Evolutionary conservation across 768 basidiomycete genomes (phyloP).

Genomic region (Termitomyces sp.): DNA sequence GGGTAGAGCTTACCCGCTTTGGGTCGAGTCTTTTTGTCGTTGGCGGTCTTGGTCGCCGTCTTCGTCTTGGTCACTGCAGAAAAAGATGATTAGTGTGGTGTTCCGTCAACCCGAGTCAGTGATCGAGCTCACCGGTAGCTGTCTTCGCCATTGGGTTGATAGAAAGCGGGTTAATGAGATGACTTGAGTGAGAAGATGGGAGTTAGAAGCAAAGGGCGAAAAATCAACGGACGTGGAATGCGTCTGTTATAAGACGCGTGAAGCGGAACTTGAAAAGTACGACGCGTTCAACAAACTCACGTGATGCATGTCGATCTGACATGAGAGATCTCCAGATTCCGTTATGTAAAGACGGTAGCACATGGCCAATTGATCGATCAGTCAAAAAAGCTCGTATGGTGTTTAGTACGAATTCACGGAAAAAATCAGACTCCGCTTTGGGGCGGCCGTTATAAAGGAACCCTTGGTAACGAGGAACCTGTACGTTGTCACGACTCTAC

Average conservation of each 20-base stretch:
- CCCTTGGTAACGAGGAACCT: not conserved
- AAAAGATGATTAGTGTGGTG: conserved; percentile 1
- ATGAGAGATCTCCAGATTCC: not conserved
- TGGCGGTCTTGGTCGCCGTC: conserved; percentile 52
- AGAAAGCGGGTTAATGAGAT: conserved; percentile 11
- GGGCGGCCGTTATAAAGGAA: conserved; percentile 9
- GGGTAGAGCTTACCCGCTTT: conserved; percentile 27
- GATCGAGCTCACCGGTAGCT: conserved; percentile 36
- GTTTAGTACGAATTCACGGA: not conserved
- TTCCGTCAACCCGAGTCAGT: not conserved
- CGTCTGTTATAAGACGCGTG: conserved; percentile 16
- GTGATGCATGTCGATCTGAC: conserved; percentile 10
- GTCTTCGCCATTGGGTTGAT: conserved; percentile 45
- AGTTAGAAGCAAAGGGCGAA: conserved; percentile 2
- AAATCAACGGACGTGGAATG: conserved; percentile 6
- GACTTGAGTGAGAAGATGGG: conserved; percentile 11
- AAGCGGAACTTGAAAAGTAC: conserved; percentile 12
- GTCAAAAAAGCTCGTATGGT: not conserved
- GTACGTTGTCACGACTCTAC: conserved; percentile 7
- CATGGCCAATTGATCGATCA: conserved; percentile 6
- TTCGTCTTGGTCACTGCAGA: conserved; percentile 51
- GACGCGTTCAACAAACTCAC: conserved; percentile 18
- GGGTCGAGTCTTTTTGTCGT: conserved; percentile 32
- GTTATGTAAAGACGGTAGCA: not conserved
- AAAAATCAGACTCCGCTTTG: conserved; percentile 13